Base-by-base conservation (phyloP, 192 early-diverging fungal genomes). In the Mortierella claussenii region DNA sequence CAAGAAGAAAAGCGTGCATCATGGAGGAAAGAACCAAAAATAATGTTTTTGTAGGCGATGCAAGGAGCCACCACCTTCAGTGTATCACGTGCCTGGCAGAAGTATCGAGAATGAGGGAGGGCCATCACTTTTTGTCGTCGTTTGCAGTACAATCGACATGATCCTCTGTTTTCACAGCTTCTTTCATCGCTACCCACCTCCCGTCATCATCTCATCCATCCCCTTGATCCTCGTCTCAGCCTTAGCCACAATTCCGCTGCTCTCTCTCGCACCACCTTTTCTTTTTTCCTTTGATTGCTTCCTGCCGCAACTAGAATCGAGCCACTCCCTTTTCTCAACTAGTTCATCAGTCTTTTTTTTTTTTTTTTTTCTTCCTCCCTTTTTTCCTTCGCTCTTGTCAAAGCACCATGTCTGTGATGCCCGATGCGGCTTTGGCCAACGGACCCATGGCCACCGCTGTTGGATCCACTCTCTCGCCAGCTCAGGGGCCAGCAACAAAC, bases 401-500 rank as follows among this genome's bases (percentile, higher is more conserved):
- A 17, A 31, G n/a, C 7, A 44, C 12, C 6, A 45, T 55, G 55
- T 32, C 65, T 23, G 58, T 51, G 27, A 58, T 57, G 47, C 55
- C 65, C 7, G 65, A 68, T n/a, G 47, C 55, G 1, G 27, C 65
- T 15, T 31, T 68, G 18, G 32, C 65, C 3, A 55, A 68, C 24
- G 46, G 55, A n/a, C 64, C 64, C 17, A 40, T 32, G 20, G 36
- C 32, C 36, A 45, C 54, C 23, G 43, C 28, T 28, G 53, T 56
- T 21, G 54, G 23, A 26, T 56, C 65, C 33, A 50, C 55, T 0
- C 33, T 68, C 9, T 31, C 56, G 43, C 54, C 65, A 28, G 46
- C 49, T 34, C 65, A 64, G 31, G 54, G 55, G 28, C 48, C 80
- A 42, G 54, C 57, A 18, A 56, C 68, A 7, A 30, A 55, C 27